phyloP scores from a whole-genome alignment of 1,284 basidiomycete species.

The Ceratobasidium theobromae region DNA sequence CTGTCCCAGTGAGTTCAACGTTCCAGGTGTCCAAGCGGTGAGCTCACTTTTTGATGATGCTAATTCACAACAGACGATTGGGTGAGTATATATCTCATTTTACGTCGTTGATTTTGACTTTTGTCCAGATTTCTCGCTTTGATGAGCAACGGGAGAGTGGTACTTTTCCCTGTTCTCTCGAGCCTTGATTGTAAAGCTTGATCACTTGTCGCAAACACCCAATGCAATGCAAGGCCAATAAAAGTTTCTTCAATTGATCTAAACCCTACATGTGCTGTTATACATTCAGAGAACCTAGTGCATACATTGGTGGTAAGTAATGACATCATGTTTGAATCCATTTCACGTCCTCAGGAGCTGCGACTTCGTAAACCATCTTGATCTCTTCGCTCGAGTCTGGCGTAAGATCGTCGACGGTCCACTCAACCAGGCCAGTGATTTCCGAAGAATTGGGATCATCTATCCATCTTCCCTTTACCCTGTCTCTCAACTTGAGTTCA shows the following conservation, averaged over 20 bases:
- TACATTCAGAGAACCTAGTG: no score
- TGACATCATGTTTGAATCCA: conserved; percentile 37
- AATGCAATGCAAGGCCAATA: conserved; percentile 17
- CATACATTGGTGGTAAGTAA: neutral
- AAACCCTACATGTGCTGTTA: neutral
- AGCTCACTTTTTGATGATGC: conserved; percentile 21
- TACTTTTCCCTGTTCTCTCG: conserved; percentile 88
- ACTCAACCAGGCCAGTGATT: conserved; percentile 31
- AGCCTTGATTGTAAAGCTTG: conserved; percentile 54
- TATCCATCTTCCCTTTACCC: conserved; percentile 35
- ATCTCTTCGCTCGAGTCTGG: conserved; percentile 45
- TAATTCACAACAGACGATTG: conserved; percentile 67
- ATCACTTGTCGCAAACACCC: conserved; percentile 9
- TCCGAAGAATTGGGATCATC: conserved; percentile 13
- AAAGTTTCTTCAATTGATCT: neutral
- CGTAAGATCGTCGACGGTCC: conserved; percentile 31
- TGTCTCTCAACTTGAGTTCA: conserved; percentile 46
- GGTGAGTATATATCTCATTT: conserved; percentile 51
- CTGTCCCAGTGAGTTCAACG: conserved; percentile 85
- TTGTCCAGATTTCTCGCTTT: conserved; percentile 72
- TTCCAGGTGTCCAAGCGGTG: neutral
- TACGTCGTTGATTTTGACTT: conserved; percentile 34
- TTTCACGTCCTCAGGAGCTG: conserved; percentile 47
- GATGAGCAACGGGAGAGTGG: conserved; percentile 92
- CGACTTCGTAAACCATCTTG: conserved; percentile 55